Conservation (phyloP, 768 basidiomycete species). For the Boletus fagicola region DNA sequence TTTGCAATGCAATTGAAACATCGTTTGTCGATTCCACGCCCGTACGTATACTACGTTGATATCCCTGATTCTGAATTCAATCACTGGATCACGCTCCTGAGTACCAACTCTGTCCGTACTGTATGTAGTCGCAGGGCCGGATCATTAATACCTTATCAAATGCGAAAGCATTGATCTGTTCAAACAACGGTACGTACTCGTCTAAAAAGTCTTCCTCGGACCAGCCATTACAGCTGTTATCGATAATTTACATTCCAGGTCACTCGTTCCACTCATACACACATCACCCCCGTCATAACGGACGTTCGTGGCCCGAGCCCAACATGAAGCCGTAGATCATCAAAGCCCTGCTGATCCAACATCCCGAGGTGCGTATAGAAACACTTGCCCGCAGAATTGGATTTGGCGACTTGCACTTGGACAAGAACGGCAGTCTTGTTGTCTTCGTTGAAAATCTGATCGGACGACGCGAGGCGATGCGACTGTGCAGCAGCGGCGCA, state of each 20-base stretch:
- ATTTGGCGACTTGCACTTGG: constrained; percentile 28
- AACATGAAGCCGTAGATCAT: constrained; percentile 9
- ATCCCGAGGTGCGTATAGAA: constrained; percentile 32
- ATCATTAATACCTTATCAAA: not conserved
- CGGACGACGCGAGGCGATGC: not conserved
- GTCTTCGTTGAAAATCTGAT: not conserved
- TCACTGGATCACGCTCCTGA: not conserved
- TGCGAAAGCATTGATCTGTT: not conserved
- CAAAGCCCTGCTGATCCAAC: constrained; percentile 20
- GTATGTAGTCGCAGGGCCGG: not conserved
- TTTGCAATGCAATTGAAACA: not conserved
- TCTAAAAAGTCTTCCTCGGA: not conserved
- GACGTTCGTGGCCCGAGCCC: constrained; percentile 22
- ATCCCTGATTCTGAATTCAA: too few relatives aligned
- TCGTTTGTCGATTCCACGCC: too few relatives aligned
- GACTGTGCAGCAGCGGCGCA: not conserved
- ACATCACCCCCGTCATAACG: constrained; percentile 28
- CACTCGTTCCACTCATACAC: constrained; percentile 10
- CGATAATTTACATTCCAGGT: not conserved
- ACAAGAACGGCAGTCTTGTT: constrained; percentile 23
- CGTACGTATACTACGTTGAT: not conserved
- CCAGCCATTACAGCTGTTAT: not conserved
- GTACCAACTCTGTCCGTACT: too few relatives aligned
- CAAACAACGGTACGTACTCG: not conserved
- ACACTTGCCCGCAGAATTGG: constrained; percentile 25